These are phyloP conservation scores for Ettlia oleoabundans DNA, from an alignment of 139 green algal species.

Conservation along the genomic window DNA sequence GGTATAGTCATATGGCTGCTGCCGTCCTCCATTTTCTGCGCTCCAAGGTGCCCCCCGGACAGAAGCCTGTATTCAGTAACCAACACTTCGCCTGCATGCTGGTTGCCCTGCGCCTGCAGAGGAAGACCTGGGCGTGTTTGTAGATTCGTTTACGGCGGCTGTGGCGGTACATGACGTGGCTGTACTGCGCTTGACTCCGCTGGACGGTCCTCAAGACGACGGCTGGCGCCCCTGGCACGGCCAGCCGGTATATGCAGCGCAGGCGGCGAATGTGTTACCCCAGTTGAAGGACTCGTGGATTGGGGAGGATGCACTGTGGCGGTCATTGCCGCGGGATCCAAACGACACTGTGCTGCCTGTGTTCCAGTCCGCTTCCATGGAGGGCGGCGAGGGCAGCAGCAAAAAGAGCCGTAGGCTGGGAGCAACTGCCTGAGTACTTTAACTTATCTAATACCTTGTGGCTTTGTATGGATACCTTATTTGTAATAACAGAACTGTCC, in stretches of 20 bases:
- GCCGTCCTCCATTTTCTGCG: too few relatives aligned
- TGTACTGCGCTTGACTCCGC: constrained; percentile 10
- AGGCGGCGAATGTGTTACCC: constrained; percentile 2
- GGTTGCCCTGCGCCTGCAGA: not conserved
- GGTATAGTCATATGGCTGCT: too few relatives aligned
- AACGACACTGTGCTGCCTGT: not conserved
- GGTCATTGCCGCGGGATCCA: not conserved
- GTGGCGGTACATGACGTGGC: constrained; percentile 41
- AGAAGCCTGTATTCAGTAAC: too few relatives aligned
- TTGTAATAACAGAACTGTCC: too few relatives aligned
- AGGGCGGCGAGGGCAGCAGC: not conserved
- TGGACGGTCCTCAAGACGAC: not conserved
- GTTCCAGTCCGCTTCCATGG: not conserved
- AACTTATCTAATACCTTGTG: too few relatives aligned
- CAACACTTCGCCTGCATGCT: not conserved
- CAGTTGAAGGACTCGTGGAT: not conserved
- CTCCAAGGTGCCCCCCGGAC: too few relatives aligned
- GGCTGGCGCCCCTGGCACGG: constrained; percentile 30
- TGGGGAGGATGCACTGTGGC: not conserved
- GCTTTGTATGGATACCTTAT: too few relatives aligned
- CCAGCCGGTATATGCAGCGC: constrained; percentile 21
- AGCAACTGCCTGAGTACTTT: too few relatives aligned
- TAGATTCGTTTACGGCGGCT: constrained; percentile 25
- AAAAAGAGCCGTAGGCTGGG: not conserved
- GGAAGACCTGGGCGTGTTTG: constrained; percentile 48